A percentile compares a stretch with the other conserved stretches of the same genome.
Evolutionary conservation across 2,329 filamentous ascomycete species (phyloP).

Genomic region (Chrysosphaeria jannelii): DNA sequence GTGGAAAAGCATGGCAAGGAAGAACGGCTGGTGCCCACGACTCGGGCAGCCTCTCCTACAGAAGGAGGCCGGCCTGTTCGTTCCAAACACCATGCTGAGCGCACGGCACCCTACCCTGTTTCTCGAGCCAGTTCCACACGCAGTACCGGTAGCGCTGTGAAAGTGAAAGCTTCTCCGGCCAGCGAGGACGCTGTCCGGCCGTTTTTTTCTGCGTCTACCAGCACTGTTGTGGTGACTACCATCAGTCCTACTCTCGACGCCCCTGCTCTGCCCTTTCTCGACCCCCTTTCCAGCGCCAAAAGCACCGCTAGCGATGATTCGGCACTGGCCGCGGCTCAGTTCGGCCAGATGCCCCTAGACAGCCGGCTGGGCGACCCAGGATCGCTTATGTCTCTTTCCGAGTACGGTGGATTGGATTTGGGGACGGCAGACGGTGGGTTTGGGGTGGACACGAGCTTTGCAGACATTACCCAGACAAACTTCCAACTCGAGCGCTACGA

Average conservation of each 20-base stretch:
- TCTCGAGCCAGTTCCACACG: conserved; percentile 26
- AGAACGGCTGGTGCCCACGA: too few relatives aligned
- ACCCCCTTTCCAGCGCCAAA: conserved; percentile 2
- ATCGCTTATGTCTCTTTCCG: too few relatives aligned
- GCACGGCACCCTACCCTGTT: conserved; percentile 30
- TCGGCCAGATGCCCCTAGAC: too few relatives aligned
- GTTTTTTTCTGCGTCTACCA: conserved; percentile 1
- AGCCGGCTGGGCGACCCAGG: too few relatives aligned
- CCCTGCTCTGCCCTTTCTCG: neutral
- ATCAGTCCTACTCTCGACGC: neutral
- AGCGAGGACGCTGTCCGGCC: conserved; percentile 8
- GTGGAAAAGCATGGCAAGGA: too few relatives aligned
- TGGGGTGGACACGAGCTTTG: too few relatives aligned
- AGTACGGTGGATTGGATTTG: too few relatives aligned
- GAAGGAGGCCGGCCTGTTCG: conserved; percentile 26
- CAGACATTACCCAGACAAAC: too few relatives aligned
- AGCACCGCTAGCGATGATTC: too few relatives aligned
- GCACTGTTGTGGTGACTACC: neutral
- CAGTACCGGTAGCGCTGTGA: conserved; percentile 17
- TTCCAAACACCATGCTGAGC: conserved; percentile 30
- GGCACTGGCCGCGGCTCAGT: too few relatives aligned
- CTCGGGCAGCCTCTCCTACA: conserved; percentile 22
- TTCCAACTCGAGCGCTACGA: too few relatives aligned
- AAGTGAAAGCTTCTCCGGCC: neutral
- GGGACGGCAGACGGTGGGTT: too few relatives aligned